Evolutionary conservation across 2,329 filamentous ascomycete species (phyloP), one percentile per base, ranked within the genome.

Genomic region (Botrytis squamosa): DNA sequence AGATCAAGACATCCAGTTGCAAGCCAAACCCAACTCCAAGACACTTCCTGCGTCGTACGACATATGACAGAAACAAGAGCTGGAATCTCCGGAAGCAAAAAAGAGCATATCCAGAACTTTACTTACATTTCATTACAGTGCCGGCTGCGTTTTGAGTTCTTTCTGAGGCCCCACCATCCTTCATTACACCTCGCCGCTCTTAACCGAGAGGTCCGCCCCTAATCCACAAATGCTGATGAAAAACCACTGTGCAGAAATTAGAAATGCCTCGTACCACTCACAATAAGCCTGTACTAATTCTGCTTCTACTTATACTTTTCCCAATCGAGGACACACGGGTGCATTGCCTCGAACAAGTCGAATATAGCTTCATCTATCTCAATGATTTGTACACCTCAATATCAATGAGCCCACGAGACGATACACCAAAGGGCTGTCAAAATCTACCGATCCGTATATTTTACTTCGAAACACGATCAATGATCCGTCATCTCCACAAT

Each of bases 401-500:
- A 38, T 14, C 57, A 36, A 36, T 22, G 20, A 38, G 33, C 49
- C 49, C 16, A 55, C 22, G 10, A 38, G 25, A 38, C 59, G 52
- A 63, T 16, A 63, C 36, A n/a, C 36, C 36, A 25, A n/a, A n/a
- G 40, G 36, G 36, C 20, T 40, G 33, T 62, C 36, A 22, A 62
- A n/a, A 63, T 40, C 36, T 8, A 40, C 38, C 8, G 8, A 29
- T 42, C 12, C 25, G 38, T 63, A 25, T 63, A 42, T 63, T 20
- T 59, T 60, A 25, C 36, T 33, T 38, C 59, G 22, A 62, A 38
- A 18, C 33, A 46, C 40, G 46, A 70, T 46, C 52, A 29, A 33
- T 46, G 40, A n/a, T 40, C 36, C 68, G 22, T 70, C 59, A 64
- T 64, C 70, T 71, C 60, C 60, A 42, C 60, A 33, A 12, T 36